Conservation (phyloP, 495 filamentous ascomycete species). For the Aspergillus ellipticus region DNA sequence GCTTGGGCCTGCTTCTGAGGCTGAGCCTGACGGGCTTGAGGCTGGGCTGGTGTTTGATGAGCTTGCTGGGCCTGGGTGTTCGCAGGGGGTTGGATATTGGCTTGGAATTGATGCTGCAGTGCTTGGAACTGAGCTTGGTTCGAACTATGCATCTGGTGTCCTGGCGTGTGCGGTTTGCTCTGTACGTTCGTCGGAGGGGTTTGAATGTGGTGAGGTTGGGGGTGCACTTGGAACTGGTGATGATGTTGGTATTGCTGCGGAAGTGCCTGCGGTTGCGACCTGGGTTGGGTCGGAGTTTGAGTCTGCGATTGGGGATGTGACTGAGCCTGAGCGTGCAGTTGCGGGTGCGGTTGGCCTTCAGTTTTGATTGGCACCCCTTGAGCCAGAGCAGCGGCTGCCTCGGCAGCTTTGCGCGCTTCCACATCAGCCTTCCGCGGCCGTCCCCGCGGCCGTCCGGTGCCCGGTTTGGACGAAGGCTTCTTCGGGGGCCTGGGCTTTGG, state of each 20-base stretch:
- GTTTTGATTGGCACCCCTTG: background rate
- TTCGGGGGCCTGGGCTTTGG: slow-evolving; percentile 22
- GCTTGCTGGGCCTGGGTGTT: background rate
- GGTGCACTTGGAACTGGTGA: background rate
- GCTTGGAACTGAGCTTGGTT: background rate
- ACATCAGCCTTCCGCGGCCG: slow-evolving; percentile 40
- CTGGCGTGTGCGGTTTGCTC: background rate
- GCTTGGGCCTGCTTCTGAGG: background rate
- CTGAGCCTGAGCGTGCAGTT: slow-evolving; percentile 1
- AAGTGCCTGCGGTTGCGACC: background rate
- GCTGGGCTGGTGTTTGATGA: background rate
- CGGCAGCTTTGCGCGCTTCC: slow-evolving; percentile 20
- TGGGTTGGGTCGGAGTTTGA: slow-evolving; percentile 4
- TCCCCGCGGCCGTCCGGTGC: slow-evolving; percentile 37
- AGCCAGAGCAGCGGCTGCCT: slow-evolving; percentile 1
- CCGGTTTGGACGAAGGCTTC: slow-evolving; percentile 20
- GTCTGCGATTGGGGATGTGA: slow-evolving; percentile 4
- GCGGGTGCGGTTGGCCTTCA: background rate
- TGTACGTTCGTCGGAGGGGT: background rate
- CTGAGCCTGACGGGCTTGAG: too few species aligned
- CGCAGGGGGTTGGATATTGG: background rate
- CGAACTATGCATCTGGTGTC: background rate
- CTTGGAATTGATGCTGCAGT: slow-evolving; percentile 3
- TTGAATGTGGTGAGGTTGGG: background rate
- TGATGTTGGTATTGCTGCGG: slow-evolving; percentile 1